Conservation (phyloP, 2,329 filamentous ascomycete genomes). For the Metarhizium humberi region DNA sequence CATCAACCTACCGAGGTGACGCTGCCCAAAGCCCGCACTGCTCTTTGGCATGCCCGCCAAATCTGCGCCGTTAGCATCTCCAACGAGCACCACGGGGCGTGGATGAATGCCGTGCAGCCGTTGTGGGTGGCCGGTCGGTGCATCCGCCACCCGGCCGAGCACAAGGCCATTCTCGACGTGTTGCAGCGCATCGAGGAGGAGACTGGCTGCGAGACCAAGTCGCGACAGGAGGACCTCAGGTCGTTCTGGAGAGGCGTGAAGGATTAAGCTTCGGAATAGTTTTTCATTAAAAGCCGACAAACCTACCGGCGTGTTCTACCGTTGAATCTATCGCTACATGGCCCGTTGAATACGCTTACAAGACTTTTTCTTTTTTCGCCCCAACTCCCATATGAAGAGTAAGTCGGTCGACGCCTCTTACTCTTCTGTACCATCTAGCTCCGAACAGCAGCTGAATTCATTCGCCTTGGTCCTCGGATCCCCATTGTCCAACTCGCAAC, state of each 20-base stretch:
- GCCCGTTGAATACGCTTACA: too few relatives aligned
- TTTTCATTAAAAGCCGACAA: not conserved
- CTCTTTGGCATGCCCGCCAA: constrained; percentile 42
- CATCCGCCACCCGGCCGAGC: constrained; percentile 37
- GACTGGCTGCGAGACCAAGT: constrained; percentile 43
- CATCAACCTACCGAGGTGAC: constrained; percentile 29
- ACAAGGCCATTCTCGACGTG: constrained; percentile 33
- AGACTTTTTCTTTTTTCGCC: too few relatives aligned
- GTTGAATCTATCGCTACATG: too few relatives aligned
- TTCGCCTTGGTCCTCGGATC: too few relatives aligned
- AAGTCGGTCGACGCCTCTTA: too few relatives aligned
- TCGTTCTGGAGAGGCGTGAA: constrained; percentile 38
- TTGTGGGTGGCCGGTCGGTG: constrained; percentile 43
- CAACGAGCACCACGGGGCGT: constrained; percentile 42
- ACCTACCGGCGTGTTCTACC: not conserved
- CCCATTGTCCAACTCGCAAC: not conserved
- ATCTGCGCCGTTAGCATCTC: constrained; percentile 43
- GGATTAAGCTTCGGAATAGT: constrained; percentile 7
- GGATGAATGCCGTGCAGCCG: constrained; percentile 45
- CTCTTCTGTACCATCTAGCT: too few relatives aligned
- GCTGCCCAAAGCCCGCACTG: constrained; percentile 28
- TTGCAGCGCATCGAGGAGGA: constrained; percentile 39
- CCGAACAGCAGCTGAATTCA: too few relatives aligned
- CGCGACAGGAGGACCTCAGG: constrained; percentile 41
- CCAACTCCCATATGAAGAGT: too few relatives aligned